These are phyloP conservation scores for Yamadazyma sp. DNA, from an alignment of 805 yeast genomes.

Conservation along the genomic window DNA sequence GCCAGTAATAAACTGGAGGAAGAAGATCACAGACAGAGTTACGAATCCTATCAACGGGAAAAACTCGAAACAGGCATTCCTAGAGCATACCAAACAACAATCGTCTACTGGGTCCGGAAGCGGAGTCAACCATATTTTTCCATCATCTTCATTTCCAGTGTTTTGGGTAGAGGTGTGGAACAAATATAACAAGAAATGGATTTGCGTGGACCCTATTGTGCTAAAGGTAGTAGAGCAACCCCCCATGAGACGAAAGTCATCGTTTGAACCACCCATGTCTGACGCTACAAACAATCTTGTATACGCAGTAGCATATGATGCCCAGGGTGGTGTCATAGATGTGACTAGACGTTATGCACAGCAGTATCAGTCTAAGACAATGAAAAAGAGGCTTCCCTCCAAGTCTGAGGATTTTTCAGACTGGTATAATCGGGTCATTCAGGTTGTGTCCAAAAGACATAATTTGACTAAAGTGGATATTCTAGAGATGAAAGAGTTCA, in stretches of 20 bases:
- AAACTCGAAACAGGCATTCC: constrained; percentile 6
- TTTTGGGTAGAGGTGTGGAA: constrained; percentile 98
- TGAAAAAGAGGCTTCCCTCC: constrained; percentile 66
- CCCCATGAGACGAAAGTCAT: constrained; percentile 49
- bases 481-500: constrained; percentile 61
- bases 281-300: constrained; percentile 59
- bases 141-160: constrained; percentile 54
- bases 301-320: constrained; percentile 79
- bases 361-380: constrained; percentile 67
- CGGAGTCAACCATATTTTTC: constrained; percentile 15
- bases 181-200: constrained; percentile 65
- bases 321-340: constrained; percentile 65
- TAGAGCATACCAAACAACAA: constrained; percentile 2
- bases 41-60: constrained; percentile 6
- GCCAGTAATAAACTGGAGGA: constrained; percentile 13
- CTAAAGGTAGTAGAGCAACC: constrained; percentile 62
- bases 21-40: constrained; percentile 2
- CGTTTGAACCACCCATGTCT: constrained; percentile 70
- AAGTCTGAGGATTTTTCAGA: constrained; percentile 51
- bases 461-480: constrained; percentile 34
- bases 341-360: constrained; percentile 82
- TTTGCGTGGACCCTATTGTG: constrained; percentile 81
- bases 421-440: constrained; percentile 61
- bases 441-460: constrained; percentile 21
- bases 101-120: constrained; percentile 10